Percentiles rank a stretch among this genome's conserved stretches.
phyloP scores from a whole-genome alignment of 441 rosid genomes.

The Cnidoscolus chayamansa region DNA sequence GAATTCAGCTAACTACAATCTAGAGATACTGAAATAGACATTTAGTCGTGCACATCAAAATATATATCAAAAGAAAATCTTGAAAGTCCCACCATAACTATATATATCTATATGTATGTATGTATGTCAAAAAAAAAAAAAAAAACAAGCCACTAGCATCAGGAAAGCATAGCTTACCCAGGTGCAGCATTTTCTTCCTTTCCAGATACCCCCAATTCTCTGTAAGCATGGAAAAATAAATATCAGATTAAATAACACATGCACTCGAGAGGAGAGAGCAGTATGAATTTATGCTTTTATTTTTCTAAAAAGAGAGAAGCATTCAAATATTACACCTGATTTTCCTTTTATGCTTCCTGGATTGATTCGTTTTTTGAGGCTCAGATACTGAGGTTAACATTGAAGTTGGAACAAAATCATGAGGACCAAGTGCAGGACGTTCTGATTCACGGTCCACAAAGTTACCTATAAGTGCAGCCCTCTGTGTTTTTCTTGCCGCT shows the following conservation, averaged over 20 bases:
- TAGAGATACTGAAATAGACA: neutral
- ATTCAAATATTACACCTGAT: conserved; percentile 38
- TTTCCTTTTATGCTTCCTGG: conserved; percentile 40
- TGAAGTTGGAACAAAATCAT: conserved; percentile 48
- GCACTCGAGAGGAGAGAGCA: neutral
- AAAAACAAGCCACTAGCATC: neutral
- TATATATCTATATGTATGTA: no score
- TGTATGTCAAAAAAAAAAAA: no score
- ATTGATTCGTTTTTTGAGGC: conserved; percentile 22
- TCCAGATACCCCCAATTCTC: conserved; percentile 27
- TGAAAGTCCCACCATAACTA: neutral
- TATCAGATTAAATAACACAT: conserved; percentile 11
- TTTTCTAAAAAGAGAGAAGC: neutral
- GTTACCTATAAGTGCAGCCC: conserved; percentile 51
- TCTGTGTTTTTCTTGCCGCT: conserved; percentile 51
- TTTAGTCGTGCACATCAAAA: neutral
- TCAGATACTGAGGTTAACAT: conserved; percentile 32
- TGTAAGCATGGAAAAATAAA: conserved; percentile 19
- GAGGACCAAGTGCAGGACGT: conserved; percentile 63
- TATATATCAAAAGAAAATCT: neutral
- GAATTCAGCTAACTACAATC: neutral
- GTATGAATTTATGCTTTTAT: no score
- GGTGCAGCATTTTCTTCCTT: conserved; percentile 23
- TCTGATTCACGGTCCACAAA: conserved; percentile 82
- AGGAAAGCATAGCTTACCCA: conserved; percentile 29